Evolutionary conservation across 805 yeast species (phyloP).

Genomic region (Metschnikowia cubensis): DNA sequence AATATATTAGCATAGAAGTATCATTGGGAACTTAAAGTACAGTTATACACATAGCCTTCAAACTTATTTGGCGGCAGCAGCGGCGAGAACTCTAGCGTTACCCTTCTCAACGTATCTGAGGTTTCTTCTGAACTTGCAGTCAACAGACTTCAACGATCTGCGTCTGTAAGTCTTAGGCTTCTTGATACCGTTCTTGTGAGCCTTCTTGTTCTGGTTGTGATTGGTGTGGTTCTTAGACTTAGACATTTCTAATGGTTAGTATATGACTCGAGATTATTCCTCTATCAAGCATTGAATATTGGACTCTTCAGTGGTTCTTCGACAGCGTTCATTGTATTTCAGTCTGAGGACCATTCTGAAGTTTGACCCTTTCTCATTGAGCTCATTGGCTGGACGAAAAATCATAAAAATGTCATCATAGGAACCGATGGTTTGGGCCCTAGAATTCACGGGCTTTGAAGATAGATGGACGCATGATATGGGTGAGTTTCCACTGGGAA

Average conservation of each 20-base stretch:
- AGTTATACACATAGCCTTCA: conserved; percentile 5
- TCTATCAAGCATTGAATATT: conserved; percentile 13
- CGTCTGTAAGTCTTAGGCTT: conserved; percentile 98
- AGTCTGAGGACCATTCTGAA: neutral
- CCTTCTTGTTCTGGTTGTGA: conserved; percentile 99
- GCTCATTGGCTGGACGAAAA: neutral
- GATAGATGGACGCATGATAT: conserved; percentile 99
- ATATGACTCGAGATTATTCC: conserved; percentile 1
- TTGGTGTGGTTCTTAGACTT: conserved; percentile 99
- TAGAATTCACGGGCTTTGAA: conserved; percentile 47
- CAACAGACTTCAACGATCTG: conserved; percentile 98
- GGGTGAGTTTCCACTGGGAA: conserved; percentile 84
- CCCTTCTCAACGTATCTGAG: conserved; percentile 99
- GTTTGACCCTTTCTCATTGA: neutral
- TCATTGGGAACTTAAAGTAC: conserved; percentile 16
- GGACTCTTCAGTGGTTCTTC: neutral
- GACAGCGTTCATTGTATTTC: neutral
- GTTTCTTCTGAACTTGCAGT: conserved; percentile 99
- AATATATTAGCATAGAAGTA: conserved; percentile 8
- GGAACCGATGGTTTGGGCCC: too few species aligned
- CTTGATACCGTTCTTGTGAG: conserved; percentile 99
- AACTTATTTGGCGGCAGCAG: conserved; percentile 16
- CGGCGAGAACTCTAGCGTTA: conserved; percentile 88
- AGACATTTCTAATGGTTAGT: conserved; percentile 66
- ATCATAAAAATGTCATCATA: too few species aligned